phyloP scores from a whole-genome alignment of 1,284 basidiomycete genomes.

The Kalmanozyma brasiliensis region DNA sequence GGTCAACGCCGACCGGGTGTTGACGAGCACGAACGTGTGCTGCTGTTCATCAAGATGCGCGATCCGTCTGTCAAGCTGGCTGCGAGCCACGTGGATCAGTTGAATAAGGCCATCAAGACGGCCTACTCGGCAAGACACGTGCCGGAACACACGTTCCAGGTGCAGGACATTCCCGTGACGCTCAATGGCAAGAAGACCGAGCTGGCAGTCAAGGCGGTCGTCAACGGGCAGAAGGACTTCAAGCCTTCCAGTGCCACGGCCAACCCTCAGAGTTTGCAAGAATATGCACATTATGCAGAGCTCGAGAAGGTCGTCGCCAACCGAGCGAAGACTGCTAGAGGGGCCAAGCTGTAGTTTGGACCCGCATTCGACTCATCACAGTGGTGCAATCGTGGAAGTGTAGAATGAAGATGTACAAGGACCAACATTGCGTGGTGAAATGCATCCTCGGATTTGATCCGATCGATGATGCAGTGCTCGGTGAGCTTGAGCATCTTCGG shows the following conservation, averaged over 20 bases:
- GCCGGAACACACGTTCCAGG: conserved; percentile 59
- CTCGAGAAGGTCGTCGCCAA: no score
- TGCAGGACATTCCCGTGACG: conserved; percentile 55
- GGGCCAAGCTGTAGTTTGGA: not conserved
- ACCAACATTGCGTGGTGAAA: no score
- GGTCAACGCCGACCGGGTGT: conserved; percentile 46
- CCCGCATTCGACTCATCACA: not conserved
- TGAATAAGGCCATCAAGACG: conserved; percentile 55
- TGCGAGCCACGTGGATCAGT: conserved; percentile 27
- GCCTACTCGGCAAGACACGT: conserved; percentile 62
- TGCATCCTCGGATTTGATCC: no score
- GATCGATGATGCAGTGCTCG: no score
- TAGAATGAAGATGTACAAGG: no score
- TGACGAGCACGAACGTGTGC: conserved; percentile 65
- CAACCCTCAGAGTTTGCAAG: not conserved
- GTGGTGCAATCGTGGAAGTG: no score
- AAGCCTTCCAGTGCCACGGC: conserved; percentile 44
- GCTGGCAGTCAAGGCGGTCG: conserved; percentile 57
- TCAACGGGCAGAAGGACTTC: conserved; percentile 41
- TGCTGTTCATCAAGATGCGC: conserved; percentile 63
- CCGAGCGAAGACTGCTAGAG: no score
- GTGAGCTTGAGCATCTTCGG: no score
- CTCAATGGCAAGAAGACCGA: conserved; percentile 60
- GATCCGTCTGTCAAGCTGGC: conserved; percentile 31
- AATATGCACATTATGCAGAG: no score